These are phyloP conservation scores for Apiotrichum mycotoxinovorans DNA, from an alignment of 1,284 basidiomycete species.

Conservation along the genomic window DNA sequence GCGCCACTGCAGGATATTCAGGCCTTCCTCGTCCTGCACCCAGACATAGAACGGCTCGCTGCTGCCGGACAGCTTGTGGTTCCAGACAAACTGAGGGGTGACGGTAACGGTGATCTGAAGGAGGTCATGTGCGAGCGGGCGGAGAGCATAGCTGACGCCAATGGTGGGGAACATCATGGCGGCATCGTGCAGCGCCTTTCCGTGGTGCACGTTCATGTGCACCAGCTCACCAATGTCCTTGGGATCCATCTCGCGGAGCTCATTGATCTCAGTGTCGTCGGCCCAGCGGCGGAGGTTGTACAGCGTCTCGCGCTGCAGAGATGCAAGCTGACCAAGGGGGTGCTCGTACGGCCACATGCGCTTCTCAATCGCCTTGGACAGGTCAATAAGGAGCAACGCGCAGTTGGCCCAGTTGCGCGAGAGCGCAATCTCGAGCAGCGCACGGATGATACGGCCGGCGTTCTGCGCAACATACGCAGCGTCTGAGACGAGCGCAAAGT, in stretches of 20 bases:
- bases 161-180: slow-evolving; percentile 83
- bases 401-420: slow-evolving; percentile 86
- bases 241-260: slow-evolving; percentile 71
- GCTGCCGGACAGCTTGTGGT: slow-evolving; percentile 66
- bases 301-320: slow-evolving; percentile 72
- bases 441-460: slow-evolving; percentile 87
- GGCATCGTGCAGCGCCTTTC: slow-evolving; percentile 70
- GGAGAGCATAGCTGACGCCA: slow-evolving; percentile 64
- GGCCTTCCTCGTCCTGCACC: slow-evolving; percentile 80
- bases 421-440: slow-evolving; percentile 89
- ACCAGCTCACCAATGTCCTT: slow-evolving; percentile 76
- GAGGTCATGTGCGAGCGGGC: slow-evolving; percentile 78
- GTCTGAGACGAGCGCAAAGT: slow-evolving; percentile 96
- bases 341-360: slow-evolving; percentile 96
- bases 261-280: slow-evolving; percentile 73
- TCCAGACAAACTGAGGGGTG: slow-evolving; percentile 79
- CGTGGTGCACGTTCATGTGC: slow-evolving; percentile 83
- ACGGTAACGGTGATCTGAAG: slow-evolving; percentile 71
- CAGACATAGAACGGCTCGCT: slow-evolving; percentile 92
- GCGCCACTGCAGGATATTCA: slow-evolving; percentile 77
- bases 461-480: slow-evolving; percentile 89
- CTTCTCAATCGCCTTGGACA: slow-evolving; percentile 91
- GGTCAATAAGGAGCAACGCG: slow-evolving; percentile 74
- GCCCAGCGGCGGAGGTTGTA: slow-evolving; percentile 77
- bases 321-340: slow-evolving; percentile 73